Base-by-base conservation (phyloP, 1,284 basidiomycete species). In the Marasmius sp. region DNA sequence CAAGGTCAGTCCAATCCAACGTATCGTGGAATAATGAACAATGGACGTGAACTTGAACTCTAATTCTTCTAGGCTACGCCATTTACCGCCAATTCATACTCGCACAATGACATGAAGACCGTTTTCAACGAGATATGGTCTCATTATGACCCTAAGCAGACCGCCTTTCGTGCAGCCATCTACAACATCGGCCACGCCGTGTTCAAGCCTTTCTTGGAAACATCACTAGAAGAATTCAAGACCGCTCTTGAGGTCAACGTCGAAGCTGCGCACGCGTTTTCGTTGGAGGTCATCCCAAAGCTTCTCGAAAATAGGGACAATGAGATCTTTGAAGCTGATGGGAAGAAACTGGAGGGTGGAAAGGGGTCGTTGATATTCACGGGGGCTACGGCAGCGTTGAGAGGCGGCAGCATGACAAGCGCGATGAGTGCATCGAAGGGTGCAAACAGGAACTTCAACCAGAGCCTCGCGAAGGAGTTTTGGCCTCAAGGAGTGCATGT, bases 381-480 rank as follows among this genome's bases (percentile, higher is more conserved):
- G 0, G 91, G 91, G 2, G 91, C 92, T 12, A 93, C 91, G 10
- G 84, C 89, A 0, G 82, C 85, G 56, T 63, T 83, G 54, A 77
- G 91, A 61, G 91, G 91, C 0, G 91, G 89, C 63, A 73, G 75
- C 9, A 77, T 74, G 3, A 92, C 90, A 0, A 87, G 87, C 54
- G 82, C 81, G 1, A 90, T 93, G 65, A 79, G 90, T 7, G 85
- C 86, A 4, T 85, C 85, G 1, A 93, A 93, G 74, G 84, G 83
- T 60, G 91, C 81, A 1, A 64, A 85, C 62, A 77, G 91, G 41
- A 86, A 86, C 0, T 74, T 93, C 54, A 84, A 85, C 18, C 91
- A 93, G 77, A 91, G 89, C 62, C 74, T 93, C 70, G 85, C 85
- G 34, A 91, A 93, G 72, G 92, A 93, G 69, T 93, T 92, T 68